Percentiles rank a stretch among this genome's conserved stretches.
Evolutionary conservation across 2,329 filamentous ascomycete genomes (phyloP).

Genomic region (Penicillium olsonii): DNA sequence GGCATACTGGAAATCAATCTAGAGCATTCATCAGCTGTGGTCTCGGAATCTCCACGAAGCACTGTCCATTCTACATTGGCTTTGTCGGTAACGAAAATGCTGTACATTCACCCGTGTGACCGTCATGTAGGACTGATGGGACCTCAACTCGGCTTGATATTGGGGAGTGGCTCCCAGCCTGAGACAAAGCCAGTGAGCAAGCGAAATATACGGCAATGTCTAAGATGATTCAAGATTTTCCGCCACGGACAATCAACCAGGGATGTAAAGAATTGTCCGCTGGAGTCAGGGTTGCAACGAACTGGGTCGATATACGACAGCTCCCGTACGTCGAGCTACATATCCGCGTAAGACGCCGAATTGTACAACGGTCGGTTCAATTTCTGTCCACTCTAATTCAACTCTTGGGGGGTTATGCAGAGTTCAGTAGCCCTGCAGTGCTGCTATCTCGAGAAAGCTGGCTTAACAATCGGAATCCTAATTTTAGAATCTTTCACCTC

Average conservation of each 20-base stretch:
- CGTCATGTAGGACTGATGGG: conserved; percentile 12
- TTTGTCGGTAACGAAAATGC: not conserved
- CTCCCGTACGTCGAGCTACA: not conserved
- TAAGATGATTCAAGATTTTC: not conserved
- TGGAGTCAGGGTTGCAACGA: conserved; percentile 5
- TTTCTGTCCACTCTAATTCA: too few relatives aligned
- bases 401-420: too few relatives aligned
- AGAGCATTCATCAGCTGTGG: not conserved
- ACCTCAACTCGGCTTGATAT: conserved; percentile 6
- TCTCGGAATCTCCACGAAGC: conserved; percentile 5
- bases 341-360: not conserved
- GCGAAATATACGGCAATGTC: not conserved
- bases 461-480: not conserved
- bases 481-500: not conserved
- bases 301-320: not conserved
- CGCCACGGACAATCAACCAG: not conserved
- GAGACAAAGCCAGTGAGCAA: not conserved
- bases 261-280: not conserved
- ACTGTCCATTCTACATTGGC: not conserved
- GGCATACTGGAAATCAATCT: not conserved
- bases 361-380: too few relatives aligned
- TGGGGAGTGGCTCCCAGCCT: not conserved
- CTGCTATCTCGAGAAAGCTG: not conserved
- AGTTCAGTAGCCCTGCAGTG: not conserved
- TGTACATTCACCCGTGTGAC: conserved; percentile 5